Evolutionary conservation across 192 early-diverging fungal species (phyloP), one percentile per base, ranked within the genome.

Genomic region (Coemansia sp.): DNA sequence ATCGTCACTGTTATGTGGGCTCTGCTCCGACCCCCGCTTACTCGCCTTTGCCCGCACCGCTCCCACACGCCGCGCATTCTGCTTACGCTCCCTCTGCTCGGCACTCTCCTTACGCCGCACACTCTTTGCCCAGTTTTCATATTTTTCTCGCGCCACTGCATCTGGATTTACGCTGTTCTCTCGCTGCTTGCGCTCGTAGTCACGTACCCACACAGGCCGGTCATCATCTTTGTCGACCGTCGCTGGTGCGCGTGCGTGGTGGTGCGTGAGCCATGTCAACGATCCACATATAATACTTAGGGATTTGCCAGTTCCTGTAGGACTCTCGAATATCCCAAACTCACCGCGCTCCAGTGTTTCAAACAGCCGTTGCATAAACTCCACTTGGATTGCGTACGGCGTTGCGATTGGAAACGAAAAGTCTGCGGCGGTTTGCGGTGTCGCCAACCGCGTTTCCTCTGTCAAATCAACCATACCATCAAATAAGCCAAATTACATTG

Each of bases 221-320:
- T 0, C 20, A 10, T 14, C 49, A 7, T 11, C 18, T 1, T 26
- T 52, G 1, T 53, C 5, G 2, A 11, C 0, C 3, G 23, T 3
- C 28, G 23, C 11, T 14, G 23, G 24, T 4, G 52, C 25, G 1
- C 52, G 52, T 5, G 14, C n/a, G 24, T n/a, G 52, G 28, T 54
- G 52, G 18, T 91, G 89, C 17, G 71, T 67, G 15, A 94, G 82
- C 95, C 95, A 97, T 28, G 81, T 86, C 15, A 95, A 63, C 2
- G 92, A 82, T 0, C 92, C 92, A 77, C 92, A 94, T 28, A 95
- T 88, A 26, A 97, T 78, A 56, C 87, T 89, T 5, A 97, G 83
- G 25, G 92, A 91, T 76, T 97, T 97, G 28, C 95, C 94, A 1
- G 95, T 97, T 1, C 95, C 95, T 8, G 95, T 97, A 12, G 95